Conservation (phyloP, 371 early-diverging fungal species). For the Mucor sp. region DNA sequence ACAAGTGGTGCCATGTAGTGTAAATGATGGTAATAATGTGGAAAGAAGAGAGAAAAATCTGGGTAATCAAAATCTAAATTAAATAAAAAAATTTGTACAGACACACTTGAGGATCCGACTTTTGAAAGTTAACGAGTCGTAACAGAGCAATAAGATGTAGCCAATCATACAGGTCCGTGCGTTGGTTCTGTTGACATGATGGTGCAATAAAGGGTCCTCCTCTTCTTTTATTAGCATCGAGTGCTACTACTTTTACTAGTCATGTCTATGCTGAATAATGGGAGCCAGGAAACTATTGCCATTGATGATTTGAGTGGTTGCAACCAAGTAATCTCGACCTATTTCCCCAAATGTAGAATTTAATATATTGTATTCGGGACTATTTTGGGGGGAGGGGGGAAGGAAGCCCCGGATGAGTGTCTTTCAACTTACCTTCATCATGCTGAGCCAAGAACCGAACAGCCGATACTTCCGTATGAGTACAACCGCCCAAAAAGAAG, state of each 20-base stretch:
- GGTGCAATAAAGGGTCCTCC: neutral
- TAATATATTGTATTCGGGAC: slow-evolving; percentile 4
- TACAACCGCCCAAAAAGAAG: slow-evolving; percentile 96
- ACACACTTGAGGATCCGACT: neutral
- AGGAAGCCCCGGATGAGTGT: neutral
- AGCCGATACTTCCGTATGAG: slow-evolving; percentile 89
- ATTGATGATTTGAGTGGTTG: slow-evolving; percentile 88
- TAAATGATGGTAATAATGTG: neutral
- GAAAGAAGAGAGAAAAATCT: neutral
- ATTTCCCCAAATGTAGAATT: slow-evolving; percentile 20
- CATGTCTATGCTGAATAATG: slow-evolving; percentile 42
- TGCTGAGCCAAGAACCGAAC: slow-evolving; percentile 82
- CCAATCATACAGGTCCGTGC: slow-evolving; percentile 14
- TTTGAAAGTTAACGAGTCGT: neutral
- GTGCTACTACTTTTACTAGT: neutral
- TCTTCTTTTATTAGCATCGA: neutral
- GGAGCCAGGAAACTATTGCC: slow-evolving; percentile 76
- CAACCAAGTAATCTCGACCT: slow-evolving; percentile 80
- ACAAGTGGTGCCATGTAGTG: slow-evolving; percentile 73
- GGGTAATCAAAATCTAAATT: slow-evolving; percentile 3
- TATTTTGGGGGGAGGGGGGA: neutral
- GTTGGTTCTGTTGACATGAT: too few species aligned
- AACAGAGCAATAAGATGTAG: neutral
- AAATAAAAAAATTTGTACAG: slow-evolving; percentile 6
- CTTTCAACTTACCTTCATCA: slow-evolving; percentile 57